A percentile compares a stretch with the other conserved stretches of the same genome.
These are phyloP conservation scores for Candida patagonica DNA, from an alignment of 805 yeast species.

Conservation along the genomic window DNA sequence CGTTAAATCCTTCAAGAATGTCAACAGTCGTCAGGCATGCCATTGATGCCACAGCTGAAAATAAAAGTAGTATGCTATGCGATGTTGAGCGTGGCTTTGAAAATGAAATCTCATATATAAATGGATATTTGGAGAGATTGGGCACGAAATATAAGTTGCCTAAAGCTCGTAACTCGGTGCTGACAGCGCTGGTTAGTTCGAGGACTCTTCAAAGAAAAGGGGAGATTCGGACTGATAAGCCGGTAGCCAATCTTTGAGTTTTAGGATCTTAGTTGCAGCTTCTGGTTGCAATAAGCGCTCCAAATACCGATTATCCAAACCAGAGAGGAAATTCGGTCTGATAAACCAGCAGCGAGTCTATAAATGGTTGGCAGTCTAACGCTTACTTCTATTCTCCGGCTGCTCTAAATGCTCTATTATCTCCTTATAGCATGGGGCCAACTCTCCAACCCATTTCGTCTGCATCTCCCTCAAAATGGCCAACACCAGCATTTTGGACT, in stretches of 20 bases:
- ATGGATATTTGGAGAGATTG: constrained; percentile 61
- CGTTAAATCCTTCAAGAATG: constrained; percentile 26
- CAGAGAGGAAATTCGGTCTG: too few relatives aligned
- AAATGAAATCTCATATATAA: constrained; percentile 76
- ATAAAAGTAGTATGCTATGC: constrained; percentile 62
- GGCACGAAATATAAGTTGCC: constrained; percentile 39
- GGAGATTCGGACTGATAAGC: too few relatives aligned
- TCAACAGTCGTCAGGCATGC: constrained; percentile 32
- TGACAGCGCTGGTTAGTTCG: constrained; percentile 39
- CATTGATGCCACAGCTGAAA: constrained; percentile 41
- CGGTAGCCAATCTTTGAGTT: too few relatives aligned
- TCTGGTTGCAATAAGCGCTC: too few relatives aligned
- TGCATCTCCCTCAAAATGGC: neutral
- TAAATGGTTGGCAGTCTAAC: too few relatives aligned
- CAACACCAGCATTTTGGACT: neutral
- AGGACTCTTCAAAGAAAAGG: too few relatives aligned
- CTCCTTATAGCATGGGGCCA: neutral
- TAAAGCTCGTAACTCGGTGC: constrained; percentile 38
- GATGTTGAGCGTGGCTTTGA: constrained; percentile 47
- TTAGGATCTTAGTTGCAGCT: too few relatives aligned
- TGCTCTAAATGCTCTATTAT: neutral
- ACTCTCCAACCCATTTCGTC: neutral
- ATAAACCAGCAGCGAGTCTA: too few relatives aligned
- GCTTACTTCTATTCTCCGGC: neutral
- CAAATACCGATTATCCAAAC: too few relatives aligned